Base-by-base conservation (phyloP, 805 yeast species). In the Teunomyces cretensis region DNA sequence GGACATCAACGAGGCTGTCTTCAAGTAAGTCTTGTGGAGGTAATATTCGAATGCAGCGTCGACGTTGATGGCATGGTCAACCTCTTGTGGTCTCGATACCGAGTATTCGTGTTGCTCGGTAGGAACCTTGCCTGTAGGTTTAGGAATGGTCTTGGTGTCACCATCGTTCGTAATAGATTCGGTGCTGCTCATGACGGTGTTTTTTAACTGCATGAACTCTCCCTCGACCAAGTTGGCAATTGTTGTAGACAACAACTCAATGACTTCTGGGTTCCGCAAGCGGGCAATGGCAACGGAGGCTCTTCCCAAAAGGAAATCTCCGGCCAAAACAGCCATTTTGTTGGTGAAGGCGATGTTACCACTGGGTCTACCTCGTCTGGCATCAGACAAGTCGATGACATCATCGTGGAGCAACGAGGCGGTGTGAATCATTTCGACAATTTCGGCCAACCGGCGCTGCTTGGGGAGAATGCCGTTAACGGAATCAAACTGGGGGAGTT, bases 161-260 rank as follows among this genome's bases (percentile, higher is more conserved):
- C 76, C 75, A 44, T 70, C 78, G 50, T 79, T 88, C 46, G 75
- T 70, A 15, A 74, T 64, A 41, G 74, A 60, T 28, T 79, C 80
- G 48, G 74, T 78, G 38, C 53, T 53, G 47, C 56, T 66, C 33
- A 86, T 70, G 6, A 91, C 94, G 0, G 97, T 89, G 67, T 94
- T 94, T 56, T 92, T 91, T 72, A 94, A 79, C 70, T 94, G 99
- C 98, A 94, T 94, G 64, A 94, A 92, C 69, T 94, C 99, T 41
- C 99, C 99, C 69, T 94, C 99, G 1, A 94, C 98, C 48, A 94
- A 75, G 62, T 94, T 94, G 9, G 98, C 99, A 61, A 94, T 94
- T 27, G 97, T 86, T 11, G 97, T 92, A 2, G 97, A 90, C 72
- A 94, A 81, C 49, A 94, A 75, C 70, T 94, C 99, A 47, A 90